Evolutionary conservation across 1,284 basidiomycete genomes (phyloP).

Genomic region (Erythrobasidium hasegawianum): DNA sequence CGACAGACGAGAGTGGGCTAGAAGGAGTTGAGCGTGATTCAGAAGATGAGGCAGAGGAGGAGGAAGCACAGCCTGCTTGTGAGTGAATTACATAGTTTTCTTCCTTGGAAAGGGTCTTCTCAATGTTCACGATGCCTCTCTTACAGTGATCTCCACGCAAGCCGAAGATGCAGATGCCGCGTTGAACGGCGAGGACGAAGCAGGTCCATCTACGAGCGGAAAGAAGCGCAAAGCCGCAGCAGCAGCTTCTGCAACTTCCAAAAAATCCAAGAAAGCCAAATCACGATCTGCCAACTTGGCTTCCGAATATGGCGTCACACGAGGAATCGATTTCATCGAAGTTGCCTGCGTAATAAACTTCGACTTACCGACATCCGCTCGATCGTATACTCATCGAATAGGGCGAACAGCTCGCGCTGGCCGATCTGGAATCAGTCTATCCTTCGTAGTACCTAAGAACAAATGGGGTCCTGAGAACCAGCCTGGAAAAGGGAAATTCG

Average conservation of each 20-base stretch:
- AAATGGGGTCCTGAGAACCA: conserved; percentile 69
- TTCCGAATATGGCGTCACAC: conserved; percentile 87
- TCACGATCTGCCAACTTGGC: conserved; percentile 14
- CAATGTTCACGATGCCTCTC: no score
- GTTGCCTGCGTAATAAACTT: conserved; percentile 99
- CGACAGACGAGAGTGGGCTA: conserved; percentile 79
- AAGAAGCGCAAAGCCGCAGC: conserved; percentile 45
- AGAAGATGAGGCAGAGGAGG: conserved; percentile 51
- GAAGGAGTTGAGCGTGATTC: conserved; percentile 49
- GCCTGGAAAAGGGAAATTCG: conserved; percentile 58
- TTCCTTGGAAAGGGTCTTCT: no score
- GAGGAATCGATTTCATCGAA: conserved; percentile 95
- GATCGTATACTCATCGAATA: conserved; percentile 90
- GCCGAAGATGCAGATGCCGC: conserved; percentile 34
- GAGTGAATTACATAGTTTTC: no score
- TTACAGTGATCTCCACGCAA: conserved; percentile 45
- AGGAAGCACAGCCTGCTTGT: conserved; percentile 50
- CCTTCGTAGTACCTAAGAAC: conserved; percentile 74
- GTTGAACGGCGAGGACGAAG: conserved; percentile 5
- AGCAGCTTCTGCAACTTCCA: not conserved
- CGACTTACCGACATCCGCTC: conserved; percentile 81
- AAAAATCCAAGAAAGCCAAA: conserved; percentile 19
- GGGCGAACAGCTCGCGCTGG: conserved; percentile 80
- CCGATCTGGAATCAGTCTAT: conserved; percentile 84
- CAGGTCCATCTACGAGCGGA: conserved; percentile 23